Conservation (phyloP, 345 rosid genomes). For the Rhodamnia rubescens region DNA sequence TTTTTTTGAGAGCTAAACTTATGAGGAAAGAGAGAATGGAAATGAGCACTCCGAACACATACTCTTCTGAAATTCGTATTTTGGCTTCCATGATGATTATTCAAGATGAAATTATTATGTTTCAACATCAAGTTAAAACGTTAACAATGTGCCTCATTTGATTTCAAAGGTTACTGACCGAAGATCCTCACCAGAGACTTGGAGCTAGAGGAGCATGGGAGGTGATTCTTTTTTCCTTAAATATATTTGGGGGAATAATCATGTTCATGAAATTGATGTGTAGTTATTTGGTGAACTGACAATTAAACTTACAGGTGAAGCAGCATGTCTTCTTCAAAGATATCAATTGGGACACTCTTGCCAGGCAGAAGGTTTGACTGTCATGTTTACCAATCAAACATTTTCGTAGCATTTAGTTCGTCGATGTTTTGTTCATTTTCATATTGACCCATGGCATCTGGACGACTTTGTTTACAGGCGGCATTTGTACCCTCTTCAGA, state of each 20-base stretch:
- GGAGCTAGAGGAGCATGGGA: constrained; percentile 92
- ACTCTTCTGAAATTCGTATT: background rate
- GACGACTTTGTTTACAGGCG: constrained; percentile 33
- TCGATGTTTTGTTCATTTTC: background rate
- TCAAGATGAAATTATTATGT: background rate
- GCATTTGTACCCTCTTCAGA: constrained; percentile 95
- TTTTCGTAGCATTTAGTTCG: background rate
- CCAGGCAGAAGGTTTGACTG: constrained; percentile 73
- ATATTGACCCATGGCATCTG: background rate
- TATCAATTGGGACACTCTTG: constrained; percentile 95
- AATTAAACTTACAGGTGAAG: constrained; percentile 54
- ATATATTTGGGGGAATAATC: background rate
- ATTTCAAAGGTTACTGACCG: constrained; percentile 63
- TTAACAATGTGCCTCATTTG: background rate
- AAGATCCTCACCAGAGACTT: constrained; percentile 97
- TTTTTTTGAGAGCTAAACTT: background rate
- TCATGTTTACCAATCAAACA: background rate
- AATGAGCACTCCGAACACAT: background rate
- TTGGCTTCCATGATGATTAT: background rate
- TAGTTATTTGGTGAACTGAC: background rate
- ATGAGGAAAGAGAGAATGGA: background rate
- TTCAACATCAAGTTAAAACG: background rate
- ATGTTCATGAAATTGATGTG: background rate
- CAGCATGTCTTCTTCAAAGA: constrained; percentile 86
- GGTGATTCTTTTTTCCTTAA: constrained; percentile 31